phyloP scores from a whole-genome alignment of 1,284 basidiomycete species.

The Rhodotorula sp. region DNA sequence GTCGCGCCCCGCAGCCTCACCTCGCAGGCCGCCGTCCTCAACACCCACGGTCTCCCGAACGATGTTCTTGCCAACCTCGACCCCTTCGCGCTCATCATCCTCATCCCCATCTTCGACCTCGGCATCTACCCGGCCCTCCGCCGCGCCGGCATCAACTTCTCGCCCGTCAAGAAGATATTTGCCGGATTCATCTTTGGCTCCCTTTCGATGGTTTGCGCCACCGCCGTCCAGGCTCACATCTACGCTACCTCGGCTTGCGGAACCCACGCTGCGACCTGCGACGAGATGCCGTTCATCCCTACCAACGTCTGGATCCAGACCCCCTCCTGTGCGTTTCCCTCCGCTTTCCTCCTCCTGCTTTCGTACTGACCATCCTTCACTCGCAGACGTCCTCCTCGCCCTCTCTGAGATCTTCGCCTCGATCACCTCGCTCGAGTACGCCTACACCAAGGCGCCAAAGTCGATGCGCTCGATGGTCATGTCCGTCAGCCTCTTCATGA shows the following conservation, averaged over 20 bases:
- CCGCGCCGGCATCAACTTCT: constrained; percentile 65
- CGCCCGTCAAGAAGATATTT: constrained; percentile 69
- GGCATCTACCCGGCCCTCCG: constrained; percentile 68
- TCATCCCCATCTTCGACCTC: constrained; percentile 48
- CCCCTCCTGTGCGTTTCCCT: constrained; percentile 14
- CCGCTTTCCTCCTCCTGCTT: too few relatives aligned
- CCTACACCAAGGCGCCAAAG: constrained; percentile 67
- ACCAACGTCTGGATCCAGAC: constrained; percentile 67
- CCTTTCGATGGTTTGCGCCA: constrained; percentile 61
- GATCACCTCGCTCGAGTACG: constrained; percentile 76
- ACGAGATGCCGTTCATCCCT: constrained; percentile 50
- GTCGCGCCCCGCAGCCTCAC: constrained; percentile 27
- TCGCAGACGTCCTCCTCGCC: constrained; percentile 49
- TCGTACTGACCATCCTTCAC: neutral
- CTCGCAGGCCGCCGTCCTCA: constrained; percentile 37
- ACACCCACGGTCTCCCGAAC: constrained; percentile 47
- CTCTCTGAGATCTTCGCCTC: constrained; percentile 70
- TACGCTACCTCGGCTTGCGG: constrained; percentile 59
- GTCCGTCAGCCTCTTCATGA: constrained; percentile 44
- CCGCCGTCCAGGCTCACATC: constrained; percentile 65
- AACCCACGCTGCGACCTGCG: constrained; percentile 56
- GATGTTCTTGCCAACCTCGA: constrained; percentile 50
- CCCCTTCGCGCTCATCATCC: constrained; percentile 42
- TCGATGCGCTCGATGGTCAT: constrained; percentile 51
- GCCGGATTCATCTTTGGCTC: constrained; percentile 65